These are phyloP conservation scores for Penicillium chermesinum DNA, from an alignment of 495 filamentous ascomycete genomes.

Conservation along the genomic window DNA sequence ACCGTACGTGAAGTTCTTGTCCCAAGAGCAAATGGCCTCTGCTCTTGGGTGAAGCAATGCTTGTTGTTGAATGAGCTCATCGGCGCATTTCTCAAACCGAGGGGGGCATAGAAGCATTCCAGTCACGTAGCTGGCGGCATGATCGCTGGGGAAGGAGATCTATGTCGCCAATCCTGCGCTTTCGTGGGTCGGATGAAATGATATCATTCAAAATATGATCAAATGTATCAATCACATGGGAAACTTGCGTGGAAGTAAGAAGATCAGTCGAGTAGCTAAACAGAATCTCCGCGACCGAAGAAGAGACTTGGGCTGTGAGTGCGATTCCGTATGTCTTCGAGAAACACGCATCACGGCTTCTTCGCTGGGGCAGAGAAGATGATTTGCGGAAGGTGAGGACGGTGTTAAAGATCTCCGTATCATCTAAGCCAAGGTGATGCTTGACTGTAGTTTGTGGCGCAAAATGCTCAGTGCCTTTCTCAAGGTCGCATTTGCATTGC, in stretches of 20 bases:
- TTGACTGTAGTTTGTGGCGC: slow-evolving; percentile 37
- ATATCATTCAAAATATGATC: slow-evolving; percentile 33
- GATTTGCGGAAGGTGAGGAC: slow-evolving; percentile 33
- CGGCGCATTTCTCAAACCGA: slow-evolving; percentile 38
- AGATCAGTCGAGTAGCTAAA: slow-evolving; percentile 37
- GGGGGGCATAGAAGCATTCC: slow-evolving; percentile 32
- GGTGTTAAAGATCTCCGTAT: slow-evolving; percentile 48
- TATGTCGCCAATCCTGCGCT: slow-evolving; percentile 29
- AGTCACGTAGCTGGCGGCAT: slow-evolving; percentile 27
- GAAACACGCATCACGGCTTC: slow-evolving; percentile 1
- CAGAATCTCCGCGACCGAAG: slow-evolving; percentile 25
- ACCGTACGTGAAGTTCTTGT: slow-evolving; percentile 43
- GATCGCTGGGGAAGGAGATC: slow-evolving; percentile 29
- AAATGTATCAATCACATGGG: slow-evolving; percentile 36
- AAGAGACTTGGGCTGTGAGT: slow-evolving; percentile 51
- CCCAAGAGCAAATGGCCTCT: slow-evolving; percentile 44
- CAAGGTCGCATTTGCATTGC: slow-evolving; percentile 29
- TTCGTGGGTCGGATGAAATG: slow-evolving; percentile 22
- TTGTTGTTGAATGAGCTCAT: slow-evolving; percentile 45
- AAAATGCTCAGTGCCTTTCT: slow-evolving; percentile 31
- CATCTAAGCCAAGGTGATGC: slow-evolving; percentile 32
- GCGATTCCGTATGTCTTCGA: slow-evolving; percentile 49
- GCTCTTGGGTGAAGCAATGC: slow-evolving; percentile 24
- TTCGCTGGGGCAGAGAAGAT: slow-evolving; percentile 7
- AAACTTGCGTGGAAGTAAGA: slow-evolving; percentile 31